phyloP scores from a whole-genome alignment of 2,329 filamentous ascomycete genomes.

The Cordyceps fumosorosea region DNA sequence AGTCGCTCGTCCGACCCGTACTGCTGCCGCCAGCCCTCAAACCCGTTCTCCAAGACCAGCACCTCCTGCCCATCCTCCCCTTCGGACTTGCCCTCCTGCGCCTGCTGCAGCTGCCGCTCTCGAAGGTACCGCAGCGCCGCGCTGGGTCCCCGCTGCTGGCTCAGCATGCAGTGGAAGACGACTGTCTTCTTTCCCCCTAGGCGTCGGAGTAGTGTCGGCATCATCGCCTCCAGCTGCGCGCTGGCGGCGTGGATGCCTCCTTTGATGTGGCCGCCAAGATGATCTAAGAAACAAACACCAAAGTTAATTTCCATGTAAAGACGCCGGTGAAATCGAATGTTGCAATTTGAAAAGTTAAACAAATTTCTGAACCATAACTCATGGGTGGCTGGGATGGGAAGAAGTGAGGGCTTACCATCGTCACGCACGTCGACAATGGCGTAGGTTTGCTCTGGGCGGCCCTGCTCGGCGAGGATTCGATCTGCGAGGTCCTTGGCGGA shows the following conservation, averaged over 20 bases:
- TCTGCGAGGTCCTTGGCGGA: constrained; percentile 61
- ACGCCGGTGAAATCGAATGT: no score
- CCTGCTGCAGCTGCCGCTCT: constrained; percentile 50
- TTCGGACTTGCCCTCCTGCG: constrained; percentile 22
- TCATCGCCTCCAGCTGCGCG: constrained; percentile 62
- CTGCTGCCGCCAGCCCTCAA: constrained; percentile 80
- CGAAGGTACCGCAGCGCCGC: constrained; percentile 76
- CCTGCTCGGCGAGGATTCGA: constrained; percentile 48
- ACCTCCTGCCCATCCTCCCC: constrained; percentile 57
- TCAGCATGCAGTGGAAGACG: constrained; percentile 90
- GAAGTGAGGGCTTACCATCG: constrained; percentile 46
- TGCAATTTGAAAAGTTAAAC: neutral
- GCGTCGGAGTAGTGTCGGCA: constrained; percentile 75
- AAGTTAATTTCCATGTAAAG: neutral
- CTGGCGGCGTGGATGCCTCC: constrained; percentile 71
- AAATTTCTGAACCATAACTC: neutral
- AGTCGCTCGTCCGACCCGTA: constrained; percentile 71
- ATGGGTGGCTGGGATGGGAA: neutral
- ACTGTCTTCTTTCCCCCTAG: constrained; percentile 74
- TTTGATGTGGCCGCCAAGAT: constrained; percentile 84
- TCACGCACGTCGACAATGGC: constrained; percentile 88
- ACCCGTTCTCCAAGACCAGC: constrained; percentile 76
- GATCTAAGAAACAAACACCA: constrained; percentile 47
- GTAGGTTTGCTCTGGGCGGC: constrained; percentile 39
- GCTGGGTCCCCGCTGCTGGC: constrained; percentile 80